These are phyloP conservation scores for Boletus tylopilopsis DNA, from an alignment of 768 basidiomycete species.

Conservation along the genomic window DNA sequence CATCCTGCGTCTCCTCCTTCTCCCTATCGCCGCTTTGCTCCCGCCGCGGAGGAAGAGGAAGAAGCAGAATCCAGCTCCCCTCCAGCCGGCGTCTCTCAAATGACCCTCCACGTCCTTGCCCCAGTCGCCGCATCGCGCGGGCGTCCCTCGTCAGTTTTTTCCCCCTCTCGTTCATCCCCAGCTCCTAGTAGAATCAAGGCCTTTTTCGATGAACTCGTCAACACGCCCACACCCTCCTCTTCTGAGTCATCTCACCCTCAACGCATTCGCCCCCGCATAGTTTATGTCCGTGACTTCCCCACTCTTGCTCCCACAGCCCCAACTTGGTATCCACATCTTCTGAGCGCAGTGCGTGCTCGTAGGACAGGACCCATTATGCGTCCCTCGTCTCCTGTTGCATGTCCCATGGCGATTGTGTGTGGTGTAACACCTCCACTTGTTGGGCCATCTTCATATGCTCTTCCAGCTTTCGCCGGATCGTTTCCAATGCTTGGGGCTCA, in stretches of 20 bases:
- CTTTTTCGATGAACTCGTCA: conserved; percentile 78
- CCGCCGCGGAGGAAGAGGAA: conserved; percentile 38
- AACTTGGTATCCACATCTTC: conserved; percentile 77
- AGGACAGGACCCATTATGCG: conserved; percentile 62
- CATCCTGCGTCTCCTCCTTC: conserved; percentile 30
- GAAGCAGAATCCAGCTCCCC: conserved; percentile 47
- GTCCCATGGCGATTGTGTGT: conserved; percentile 81
- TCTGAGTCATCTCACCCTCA: conserved; percentile 26
- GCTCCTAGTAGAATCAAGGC: conserved; percentile 56
- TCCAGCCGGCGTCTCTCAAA: conserved; percentile 33
- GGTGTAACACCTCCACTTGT: conserved; percentile 81
- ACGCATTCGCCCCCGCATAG: conserved; percentile 55
- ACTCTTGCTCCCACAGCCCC: conserved; percentile 69
- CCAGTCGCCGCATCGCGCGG: conserved; percentile 34
- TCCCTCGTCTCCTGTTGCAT: conserved; percentile 54
- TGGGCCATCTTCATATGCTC: conserved; percentile 34
- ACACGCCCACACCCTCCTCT: conserved; percentile 41
- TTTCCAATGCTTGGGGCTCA: conserved; percentile 16
- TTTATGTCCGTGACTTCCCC: conserved; percentile 81
- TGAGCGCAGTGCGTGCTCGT: conserved; percentile 73
- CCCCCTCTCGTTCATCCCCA: conserved; percentile 40
- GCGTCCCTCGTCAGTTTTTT: conserved; percentile 29
- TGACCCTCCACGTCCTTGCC: conserved; percentile 46
- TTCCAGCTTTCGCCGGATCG: conserved; percentile 7
- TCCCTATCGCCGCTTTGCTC: conserved; percentile 24